Conservation (phyloP, 2,329 filamentous ascomycete species). For the Cordyceps tenuipes region DNA sequence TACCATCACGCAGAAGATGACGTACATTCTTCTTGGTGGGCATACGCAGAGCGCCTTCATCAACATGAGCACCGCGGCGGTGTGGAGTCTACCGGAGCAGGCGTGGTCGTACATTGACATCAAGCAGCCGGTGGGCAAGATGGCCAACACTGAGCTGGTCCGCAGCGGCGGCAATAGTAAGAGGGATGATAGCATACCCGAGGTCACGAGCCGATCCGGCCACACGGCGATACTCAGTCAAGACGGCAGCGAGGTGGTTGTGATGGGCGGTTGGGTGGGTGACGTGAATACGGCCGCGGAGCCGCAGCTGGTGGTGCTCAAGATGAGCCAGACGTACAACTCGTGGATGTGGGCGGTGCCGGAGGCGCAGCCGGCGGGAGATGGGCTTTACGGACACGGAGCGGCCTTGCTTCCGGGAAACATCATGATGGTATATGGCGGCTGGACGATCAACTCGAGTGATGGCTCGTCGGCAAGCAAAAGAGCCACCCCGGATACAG, state of each 20-base stretch:
- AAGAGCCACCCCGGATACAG: slow-evolving; percentile 16
- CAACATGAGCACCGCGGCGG: slow-evolving; percentile 85
- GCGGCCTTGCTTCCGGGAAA: slow-evolving; percentile 57
- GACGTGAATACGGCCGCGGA: slow-evolving; percentile 65
- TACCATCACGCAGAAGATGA: slow-evolving; percentile 61
- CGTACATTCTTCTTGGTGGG: slow-evolving; percentile 75
- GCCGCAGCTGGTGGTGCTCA: slow-evolving; percentile 71
- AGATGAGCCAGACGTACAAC: slow-evolving; percentile 67
- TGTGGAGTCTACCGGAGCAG: slow-evolving; percentile 80
- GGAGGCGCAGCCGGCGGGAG: slow-evolving; percentile 33
- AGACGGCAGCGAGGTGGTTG: slow-evolving; percentile 67
- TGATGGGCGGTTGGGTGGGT: slow-evolving; percentile 91
- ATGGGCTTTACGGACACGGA: slow-evolving; percentile 54
- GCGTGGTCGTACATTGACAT: slow-evolving; percentile 76
- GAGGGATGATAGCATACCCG: slow-evolving; percentile 11
- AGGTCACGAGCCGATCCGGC: slow-evolving; percentile 74
- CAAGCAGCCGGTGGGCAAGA: slow-evolving; percentile 29
- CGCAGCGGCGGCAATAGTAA: slow-evolving; percentile 25
- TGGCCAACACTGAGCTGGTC: slow-evolving; percentile 47
- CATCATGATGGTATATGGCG: slow-evolving; percentile 60
- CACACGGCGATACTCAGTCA: slow-evolving; percentile 76
- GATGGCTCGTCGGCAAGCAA: slow-evolving; percentile 21
- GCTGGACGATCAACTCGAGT: slow-evolving; percentile 39
- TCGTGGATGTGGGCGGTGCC: slow-evolving; percentile 67
- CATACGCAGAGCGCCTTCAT: slow-evolving; percentile 79